phyloP scores from a whole-genome alignment of 2,329 filamentous ascomycete genomes.

The Colletotrichum sp. region DNA sequence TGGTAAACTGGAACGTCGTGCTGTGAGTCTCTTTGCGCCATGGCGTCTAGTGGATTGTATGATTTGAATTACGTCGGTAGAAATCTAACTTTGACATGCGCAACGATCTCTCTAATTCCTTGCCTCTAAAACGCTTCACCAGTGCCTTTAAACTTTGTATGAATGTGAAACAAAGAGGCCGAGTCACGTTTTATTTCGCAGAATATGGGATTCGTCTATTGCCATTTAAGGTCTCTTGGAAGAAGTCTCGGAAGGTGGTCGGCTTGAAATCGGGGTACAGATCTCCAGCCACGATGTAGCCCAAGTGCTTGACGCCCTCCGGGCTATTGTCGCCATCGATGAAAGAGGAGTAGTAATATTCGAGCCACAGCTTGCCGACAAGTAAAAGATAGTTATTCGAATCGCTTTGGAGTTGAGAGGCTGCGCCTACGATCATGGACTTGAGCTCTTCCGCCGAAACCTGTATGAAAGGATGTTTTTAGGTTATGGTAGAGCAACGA shows the following conservation, averaged over 20 bases:
- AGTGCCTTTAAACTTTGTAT: neutral
- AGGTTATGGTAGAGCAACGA: neutral
- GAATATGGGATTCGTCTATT: neutral
- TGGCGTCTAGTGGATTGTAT: too few relatives aligned
- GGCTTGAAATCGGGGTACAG: neutral
- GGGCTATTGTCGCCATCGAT: neutral
- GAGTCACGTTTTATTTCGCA: neutral
- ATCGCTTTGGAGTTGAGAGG: neutral
- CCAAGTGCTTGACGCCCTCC: neutral
- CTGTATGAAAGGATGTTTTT: accelerated
- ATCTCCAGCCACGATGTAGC: neutral
- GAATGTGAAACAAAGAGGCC: neutral
- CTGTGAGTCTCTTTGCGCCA: too few relatives aligned
- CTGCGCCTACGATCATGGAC: neutral
- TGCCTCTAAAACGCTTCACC: accelerated
- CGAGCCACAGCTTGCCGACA: neutral
- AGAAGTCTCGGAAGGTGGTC: neutral
- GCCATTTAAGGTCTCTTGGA: neutral
- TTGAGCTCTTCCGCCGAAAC: neutral
- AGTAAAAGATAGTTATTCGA: neutral
- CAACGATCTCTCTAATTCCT: neutral
- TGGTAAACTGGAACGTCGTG: neutral
- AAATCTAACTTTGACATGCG: neutral
- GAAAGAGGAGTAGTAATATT: neutral
- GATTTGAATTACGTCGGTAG: accelerated